Percentiles rank a stretch among this genome's conserved stretches.
phyloP scores from a whole-genome alignment of 2,329 filamentous ascomycete species.

The Akanthomyces lecanii region DNA sequence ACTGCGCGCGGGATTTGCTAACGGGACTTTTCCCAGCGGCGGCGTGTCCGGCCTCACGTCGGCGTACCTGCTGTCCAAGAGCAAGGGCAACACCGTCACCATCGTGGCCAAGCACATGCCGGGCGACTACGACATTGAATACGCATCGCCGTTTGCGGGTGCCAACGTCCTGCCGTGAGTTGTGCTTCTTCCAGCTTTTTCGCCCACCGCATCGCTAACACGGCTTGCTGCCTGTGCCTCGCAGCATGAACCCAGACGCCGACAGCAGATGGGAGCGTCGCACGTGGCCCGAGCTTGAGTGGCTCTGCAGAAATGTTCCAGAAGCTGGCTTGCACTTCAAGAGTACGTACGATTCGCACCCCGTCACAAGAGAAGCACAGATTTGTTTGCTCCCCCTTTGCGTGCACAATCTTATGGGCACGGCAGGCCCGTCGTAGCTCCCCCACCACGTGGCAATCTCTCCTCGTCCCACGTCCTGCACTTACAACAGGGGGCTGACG shows the following conservation, averaged over 20 bases:
- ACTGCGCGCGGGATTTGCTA: neutral
- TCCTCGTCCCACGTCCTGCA: neutral
- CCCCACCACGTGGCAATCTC: slow-evolving; percentile 2
- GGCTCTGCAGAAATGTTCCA: slow-evolving; percentile 59
- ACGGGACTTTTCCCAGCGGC: slow-evolving; percentile 29
- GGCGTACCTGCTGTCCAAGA: slow-evolving; percentile 44
- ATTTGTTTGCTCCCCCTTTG: neutral
- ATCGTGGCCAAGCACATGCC: slow-evolving; percentile 86
- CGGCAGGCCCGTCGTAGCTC: neutral
- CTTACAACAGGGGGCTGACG: slow-evolving; percentile 14
- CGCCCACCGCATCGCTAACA: neutral
- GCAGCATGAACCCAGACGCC: slow-evolving; percentile 41
- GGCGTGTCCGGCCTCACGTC: slow-evolving; percentile 55
- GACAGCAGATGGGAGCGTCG: slow-evolving; percentile 55
- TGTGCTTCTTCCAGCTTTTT: neutral
- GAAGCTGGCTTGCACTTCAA: slow-evolving; percentile 81
- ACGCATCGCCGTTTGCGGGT: slow-evolving; percentile 84
- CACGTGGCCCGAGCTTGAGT: slow-evolving; percentile 61
- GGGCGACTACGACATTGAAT: slow-evolving; percentile 87
- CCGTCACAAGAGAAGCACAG: neutral
- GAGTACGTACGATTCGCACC: slow-evolving; percentile 36
- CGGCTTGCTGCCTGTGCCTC: too few relatives aligned
- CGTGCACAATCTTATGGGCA: neutral
- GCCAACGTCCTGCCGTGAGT: slow-evolving; percentile 73
- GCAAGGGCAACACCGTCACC: slow-evolving; percentile 51